These are phyloP conservation scores for Sanghuangporus baumii DNA, from an alignment of 1,284 basidiomycete genomes.

Conservation along the genomic window DNA sequence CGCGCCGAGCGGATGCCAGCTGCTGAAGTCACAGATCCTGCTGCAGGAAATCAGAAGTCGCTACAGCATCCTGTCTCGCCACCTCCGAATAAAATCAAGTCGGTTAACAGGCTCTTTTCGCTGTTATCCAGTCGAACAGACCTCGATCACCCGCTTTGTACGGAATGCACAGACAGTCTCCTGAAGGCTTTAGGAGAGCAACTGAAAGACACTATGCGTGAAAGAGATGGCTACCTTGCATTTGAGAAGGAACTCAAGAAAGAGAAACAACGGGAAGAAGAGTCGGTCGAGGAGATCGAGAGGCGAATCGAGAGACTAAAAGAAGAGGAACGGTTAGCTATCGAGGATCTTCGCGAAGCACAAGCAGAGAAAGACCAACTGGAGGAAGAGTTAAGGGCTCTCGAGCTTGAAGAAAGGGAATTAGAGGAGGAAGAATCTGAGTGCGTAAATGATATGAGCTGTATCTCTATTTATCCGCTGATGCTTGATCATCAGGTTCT, in stretches of 20 bases:
- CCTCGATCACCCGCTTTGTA: constrained; percentile 92
- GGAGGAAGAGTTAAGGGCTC: constrained; percentile 62
- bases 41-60: constrained; percentile 14
- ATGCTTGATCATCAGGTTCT: constrained; percentile 56
- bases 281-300: constrained; percentile 59
- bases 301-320: constrained; percentile 69
- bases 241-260: constrained; percentile 85
- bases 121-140: constrained; percentile 76
- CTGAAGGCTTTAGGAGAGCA: constrained; percentile 75
- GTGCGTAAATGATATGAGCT: constrained; percentile 40
- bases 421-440: constrained; percentile 75
- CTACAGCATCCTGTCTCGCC: constrained; percentile 36
- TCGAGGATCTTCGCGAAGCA: constrained; percentile 69
- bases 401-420: constrained; percentile 73
- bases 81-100: constrained; percentile 73
- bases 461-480: not conserved
- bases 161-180: constrained; percentile 86
- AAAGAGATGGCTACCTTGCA: constrained; percentile 87
- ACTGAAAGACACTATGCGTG: constrained; percentile 86
- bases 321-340: constrained; percentile 64
- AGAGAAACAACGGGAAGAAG: constrained; percentile 62
- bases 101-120: constrained; percentile 70
- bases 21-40: constrained; percentile 24
- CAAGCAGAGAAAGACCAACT: constrained; percentile 72
- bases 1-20: not conserved